phyloP scores from a whole-genome alignment of 371 early-diverging fungal genomes.

The Mortierella sp. region DNA sequence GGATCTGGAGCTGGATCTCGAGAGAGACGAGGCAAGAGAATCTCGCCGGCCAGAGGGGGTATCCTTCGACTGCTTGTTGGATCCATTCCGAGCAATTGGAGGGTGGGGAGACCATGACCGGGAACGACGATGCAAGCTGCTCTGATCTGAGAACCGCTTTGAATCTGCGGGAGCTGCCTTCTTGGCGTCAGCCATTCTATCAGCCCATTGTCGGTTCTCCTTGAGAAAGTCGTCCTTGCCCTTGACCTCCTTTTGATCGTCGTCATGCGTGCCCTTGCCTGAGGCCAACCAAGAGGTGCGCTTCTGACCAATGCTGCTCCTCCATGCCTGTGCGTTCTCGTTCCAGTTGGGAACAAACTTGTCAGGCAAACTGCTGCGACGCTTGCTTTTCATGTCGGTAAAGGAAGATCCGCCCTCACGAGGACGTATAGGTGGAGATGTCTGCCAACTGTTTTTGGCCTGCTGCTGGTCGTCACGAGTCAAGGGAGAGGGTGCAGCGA shows the following conservation, averaged over 20 bases:
- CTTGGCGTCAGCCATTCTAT: conserved; percentile 12
- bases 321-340: conserved; percentile 43
- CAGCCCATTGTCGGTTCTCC: conserved; percentile 14
- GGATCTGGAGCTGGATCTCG: conserved; percentile 29
- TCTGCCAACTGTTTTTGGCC: conserved; percentile 51
- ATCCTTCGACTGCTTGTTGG: not conserved
- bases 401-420: conserved; percentile 17
- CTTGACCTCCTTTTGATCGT: conserved; percentile 11
- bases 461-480: conserved; percentile 34
- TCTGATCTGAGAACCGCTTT: conserved; percentile 30
- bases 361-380: conserved; percentile 56
- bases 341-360: conserved; percentile 57
- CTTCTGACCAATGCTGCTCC: conserved; percentile 48
- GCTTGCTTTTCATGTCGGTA: conserved; percentile 45
- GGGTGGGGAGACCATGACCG: conserved; percentile 49
- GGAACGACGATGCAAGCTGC: conserved; percentile 40
- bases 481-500: conserved; percentile 18
- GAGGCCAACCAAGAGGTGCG: conserved; percentile 50
- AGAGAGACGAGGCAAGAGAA: conserved; percentile 35
- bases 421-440: conserved; percentile 42
- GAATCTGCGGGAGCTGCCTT: not conserved
- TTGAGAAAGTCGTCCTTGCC: conserved; percentile 18
- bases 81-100: not conserved
- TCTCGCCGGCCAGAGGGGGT: conserved; percentile 20
- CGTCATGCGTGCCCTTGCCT: conserved; percentile 17